Base-by-base conservation (phyloP, 2,329 filamentous ascomycete species). In the Fusarium sp. region DNA sequence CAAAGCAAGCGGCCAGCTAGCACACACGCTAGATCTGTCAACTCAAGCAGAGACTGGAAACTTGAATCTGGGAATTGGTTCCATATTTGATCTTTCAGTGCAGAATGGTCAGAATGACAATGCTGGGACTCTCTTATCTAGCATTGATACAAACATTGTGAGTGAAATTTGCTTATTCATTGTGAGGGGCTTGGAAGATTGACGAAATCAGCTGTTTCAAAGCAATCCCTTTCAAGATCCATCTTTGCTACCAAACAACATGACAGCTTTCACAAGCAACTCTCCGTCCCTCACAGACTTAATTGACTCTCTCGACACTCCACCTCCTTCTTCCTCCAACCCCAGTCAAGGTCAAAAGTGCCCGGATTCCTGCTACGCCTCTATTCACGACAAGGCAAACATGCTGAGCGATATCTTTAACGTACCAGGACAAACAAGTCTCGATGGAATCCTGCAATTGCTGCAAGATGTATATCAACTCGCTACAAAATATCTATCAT, bases 241-340 rank as follows among this genome's bases (percentile, higher is more conserved):
- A 0, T 1, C 35, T 8, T 27, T 67, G 11, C 0, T n/a, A 4
- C 8, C 2, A 0, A 20, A 14, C 16, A 51, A 44, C 4, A 4
- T 4, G 5, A 12, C 6, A 1, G 5, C 1, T 3, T 20, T 64
- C 1, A 11, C 29, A 1, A 44, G 6, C 10, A 33, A 64, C 6
- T 69, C 67, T 1, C 58, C 67, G 1, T 68, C 67, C 0, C 17
- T 69, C 6, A 69, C 67, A 1, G 67, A 69, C 0, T 27, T 69
- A 5, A 56, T 68, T 36, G 38, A 56, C 10, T 27, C 31, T 22
- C 65, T 68, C 4, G 20, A 55, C n/a, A 58, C 58, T 6, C 24
- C 36, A 6, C 60, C 64, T 5, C 49, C 65, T 11, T 38, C 40
- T 2, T 51, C 40, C 3, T 42, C 66, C 4, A 68, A 29, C 11